A percentile compares a stretch with the other conserved stretches of the same genome.
Conservation (phyloP, 2,329 filamentous ascomycete species). For the Colletotrichum sp. region DNA sequence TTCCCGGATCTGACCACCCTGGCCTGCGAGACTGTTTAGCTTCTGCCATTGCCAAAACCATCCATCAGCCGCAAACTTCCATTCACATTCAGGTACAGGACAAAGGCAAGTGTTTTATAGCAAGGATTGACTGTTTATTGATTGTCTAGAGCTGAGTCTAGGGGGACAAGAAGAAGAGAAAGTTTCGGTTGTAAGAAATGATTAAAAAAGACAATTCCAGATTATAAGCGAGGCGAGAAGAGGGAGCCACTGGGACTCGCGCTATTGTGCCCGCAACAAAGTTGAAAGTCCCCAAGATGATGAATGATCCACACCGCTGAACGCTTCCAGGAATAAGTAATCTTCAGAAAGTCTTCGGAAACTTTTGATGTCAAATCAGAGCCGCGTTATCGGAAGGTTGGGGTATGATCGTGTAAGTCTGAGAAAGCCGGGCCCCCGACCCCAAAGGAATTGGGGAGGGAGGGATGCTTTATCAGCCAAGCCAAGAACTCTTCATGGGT, state of each 20-base stretch:
- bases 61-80: neutral
- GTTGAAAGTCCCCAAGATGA: constrained; percentile 7
- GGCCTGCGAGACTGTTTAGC: neutral
- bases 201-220: constrained; percentile 16
- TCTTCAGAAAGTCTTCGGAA: constrained; percentile 1
- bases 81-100: neutral
- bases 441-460: neutral
- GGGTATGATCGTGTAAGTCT: neutral
- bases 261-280: neutral
- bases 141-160: neutral
- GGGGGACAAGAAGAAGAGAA: constrained; percentile 5
- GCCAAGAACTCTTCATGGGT: neutral
- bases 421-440: neutral
- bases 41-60: neutral
- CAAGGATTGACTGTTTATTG: constrained; percentile 16
- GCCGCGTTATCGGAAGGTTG: neutral
- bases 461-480: neutral
- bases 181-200: neutral
- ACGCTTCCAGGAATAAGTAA: neutral
- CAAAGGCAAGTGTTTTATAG: neutral
- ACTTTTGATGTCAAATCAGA: neutral
- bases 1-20: neutral
- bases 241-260: constrained; percentile 6
- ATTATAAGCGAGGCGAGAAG: neutral
- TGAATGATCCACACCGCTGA: neutral